phyloP scores from a whole-genome alignment of 148 eudicot species.

The Rhododendron ferrugineum region DNA sequence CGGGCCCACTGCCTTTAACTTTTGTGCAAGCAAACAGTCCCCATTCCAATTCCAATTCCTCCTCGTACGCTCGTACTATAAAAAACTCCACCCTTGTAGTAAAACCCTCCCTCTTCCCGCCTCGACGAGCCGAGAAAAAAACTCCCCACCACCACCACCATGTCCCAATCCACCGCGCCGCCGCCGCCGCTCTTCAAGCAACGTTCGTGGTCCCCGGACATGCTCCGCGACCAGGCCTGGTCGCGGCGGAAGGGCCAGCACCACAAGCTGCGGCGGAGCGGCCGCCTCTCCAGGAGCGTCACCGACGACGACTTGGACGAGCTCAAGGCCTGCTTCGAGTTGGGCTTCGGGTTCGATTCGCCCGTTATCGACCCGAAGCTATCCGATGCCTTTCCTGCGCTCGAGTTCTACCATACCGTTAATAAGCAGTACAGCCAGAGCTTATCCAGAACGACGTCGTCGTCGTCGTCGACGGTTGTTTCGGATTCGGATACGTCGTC shows the following conservation, averaged over 20 bases:
- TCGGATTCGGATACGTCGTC: conserved; percentile 17
- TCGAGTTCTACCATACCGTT: conserved; percentile 29
- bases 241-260: conserved; percentile 8
- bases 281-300: conserved; percentile 24
- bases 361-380: conserved; percentile 27
- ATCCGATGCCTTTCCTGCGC: conserved; percentile 33
- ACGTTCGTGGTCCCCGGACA: conserved; percentile 37
- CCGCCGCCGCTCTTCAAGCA: conserved; percentile 22
- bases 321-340: conserved; percentile 39
- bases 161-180: not conserved
- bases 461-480: conserved; percentile 8
- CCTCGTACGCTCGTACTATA: not conserved
- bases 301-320: conserved; percentile 43
- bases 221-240: conserved; percentile 19
- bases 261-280: not conserved
- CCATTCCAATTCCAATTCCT: too few relatives aligned
- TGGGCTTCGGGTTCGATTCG: conserved; percentile 36
- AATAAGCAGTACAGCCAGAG: conserved; percentile 15
- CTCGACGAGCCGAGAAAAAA: not conserved
- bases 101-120: not conserved
- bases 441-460: conserved; percentile 23
- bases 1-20: not conserved
- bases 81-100: not conserved
- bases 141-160: not conserved
- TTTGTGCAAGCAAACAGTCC: not conserved